A percentile compares a stretch with the other conserved stretches of the same genome.
Evolutionary conservation across 164 flowering plant genomes (phyloP).

Genomic region (Litsea cubeba): DNA sequence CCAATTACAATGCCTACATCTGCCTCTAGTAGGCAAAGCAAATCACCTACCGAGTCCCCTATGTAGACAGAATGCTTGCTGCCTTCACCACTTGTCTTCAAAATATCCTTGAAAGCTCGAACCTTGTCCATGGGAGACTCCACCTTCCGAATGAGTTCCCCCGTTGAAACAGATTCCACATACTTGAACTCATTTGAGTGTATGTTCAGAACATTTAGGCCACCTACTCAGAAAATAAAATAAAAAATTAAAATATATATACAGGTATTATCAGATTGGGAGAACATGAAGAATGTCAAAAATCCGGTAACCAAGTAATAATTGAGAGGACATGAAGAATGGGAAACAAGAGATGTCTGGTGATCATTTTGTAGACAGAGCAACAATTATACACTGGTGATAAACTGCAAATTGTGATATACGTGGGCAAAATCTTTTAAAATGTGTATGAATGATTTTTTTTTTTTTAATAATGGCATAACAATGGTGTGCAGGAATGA

Average conservation of each 20-base stretch:
- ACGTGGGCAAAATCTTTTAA: too few relatives aligned
- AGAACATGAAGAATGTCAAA: too few relatives aligned
- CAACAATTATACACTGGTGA: too few relatives aligned
- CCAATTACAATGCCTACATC: slow-evolving; percentile 35
- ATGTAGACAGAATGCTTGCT: slow-evolving; percentile 25
- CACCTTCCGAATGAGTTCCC: slow-evolving; percentile 24
- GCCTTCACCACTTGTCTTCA: slow-evolving; percentile 10
- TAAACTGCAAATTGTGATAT: too few relatives aligned
- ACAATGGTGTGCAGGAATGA: too few relatives aligned
- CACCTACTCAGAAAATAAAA: slow-evolving; percentile 20
- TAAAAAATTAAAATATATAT: not conserved
- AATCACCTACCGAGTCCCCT: slow-evolving; percentile 33
- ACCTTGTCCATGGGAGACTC: slow-evolving; percentile 38
- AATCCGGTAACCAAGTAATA: too few relatives aligned
- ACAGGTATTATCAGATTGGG: too few relatives aligned
- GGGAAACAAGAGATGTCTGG: too few relatives aligned
- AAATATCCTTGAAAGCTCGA: slow-evolving; percentile 22
- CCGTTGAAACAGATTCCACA: slow-evolving; percentile 30
- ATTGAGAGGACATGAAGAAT: too few relatives aligned
- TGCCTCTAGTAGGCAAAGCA: slow-evolving; percentile 36
- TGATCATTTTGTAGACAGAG: too few relatives aligned
- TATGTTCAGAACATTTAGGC: slow-evolving; percentile 23
- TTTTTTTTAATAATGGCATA: too few relatives aligned
- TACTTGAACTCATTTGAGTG: slow-evolving; percentile 34
- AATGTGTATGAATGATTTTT: too few relatives aligned